Evolutionary conservation across 805 yeast genomes (phyloP), one percentile per base, ranked within the genome.

Genomic region (Candida bentonensis): DNA sequence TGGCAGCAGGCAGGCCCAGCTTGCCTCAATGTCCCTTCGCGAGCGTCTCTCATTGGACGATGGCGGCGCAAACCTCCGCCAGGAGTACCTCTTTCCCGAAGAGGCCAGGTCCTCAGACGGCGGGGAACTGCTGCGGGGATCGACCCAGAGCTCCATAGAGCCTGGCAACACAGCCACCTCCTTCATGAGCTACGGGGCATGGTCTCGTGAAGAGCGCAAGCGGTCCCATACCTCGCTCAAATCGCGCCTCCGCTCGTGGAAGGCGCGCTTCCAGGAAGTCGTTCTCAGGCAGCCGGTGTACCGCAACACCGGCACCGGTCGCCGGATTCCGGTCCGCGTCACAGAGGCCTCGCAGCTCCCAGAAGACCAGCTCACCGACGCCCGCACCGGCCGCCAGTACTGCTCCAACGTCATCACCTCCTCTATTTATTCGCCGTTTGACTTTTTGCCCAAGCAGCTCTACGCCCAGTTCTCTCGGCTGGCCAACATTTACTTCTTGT

Each of bases 391-490:
- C 3, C 68, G 59, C 36, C 78, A 85, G 0, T 89, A 81, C 59
- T 54, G 71, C 45, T 60, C 70, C 47, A 92, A 92, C 60, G 53
- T 70, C 23, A 80, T 92, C 47, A 83, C 94, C 0, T 87, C 96
- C 0, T 82, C 97, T 2, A 77, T 87, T 54, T 92, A 92, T 63
- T 79, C 88, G 2, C 47, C 82, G 2, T 76, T 79, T 58, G 74
- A 87, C 41, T 92, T 92, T 53, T 52, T 92, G 2, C 98, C 98
- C 1, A 76, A 88, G 49, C 96, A 92, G 57, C 60, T 92, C 30
- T 70, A 76, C 49, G 95, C 92, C 2, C 98, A 92, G 61, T 89
- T 92, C 56, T 85, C 95, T 21, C 89, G 86, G 58, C 56, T 92
- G 40, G 98, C 98, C 23, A 92, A 92, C 58, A 69, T 88, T 49